Conservation (phyloP, 129 eudicot species). For the Sambucus nigra region DNA sequence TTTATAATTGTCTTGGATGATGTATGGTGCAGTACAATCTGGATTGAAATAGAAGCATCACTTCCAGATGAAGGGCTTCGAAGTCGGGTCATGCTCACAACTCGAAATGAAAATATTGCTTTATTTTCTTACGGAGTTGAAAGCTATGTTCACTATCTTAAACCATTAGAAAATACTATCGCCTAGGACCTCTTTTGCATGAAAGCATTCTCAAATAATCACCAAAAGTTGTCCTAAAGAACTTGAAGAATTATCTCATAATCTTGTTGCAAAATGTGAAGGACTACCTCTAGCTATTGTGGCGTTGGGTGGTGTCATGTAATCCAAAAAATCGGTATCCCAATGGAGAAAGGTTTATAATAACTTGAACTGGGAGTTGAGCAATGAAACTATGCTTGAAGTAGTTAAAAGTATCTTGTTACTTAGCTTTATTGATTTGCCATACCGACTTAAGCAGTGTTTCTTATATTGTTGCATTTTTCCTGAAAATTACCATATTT, state of each 20-base stretch:
- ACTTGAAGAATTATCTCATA: neutral
- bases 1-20: conserved; percentile 15
- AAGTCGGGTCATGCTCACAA: conserved; percentile 13
- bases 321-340: neutral
- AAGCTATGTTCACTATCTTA: neutral
- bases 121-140: neutral
- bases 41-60: neutral
- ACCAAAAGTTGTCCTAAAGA: neutral
- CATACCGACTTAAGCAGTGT: neutral
- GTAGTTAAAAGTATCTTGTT: neutral
- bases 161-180: neutral
- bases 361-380: neutral
- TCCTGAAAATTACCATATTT: conserved; percentile 1
- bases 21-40: conserved; percentile 5
- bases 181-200: neutral
- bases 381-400: neutral
- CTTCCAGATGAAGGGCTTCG: conserved; percentile 9
- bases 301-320: neutral
- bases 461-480: conserved; percentile 10
- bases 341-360: neutral
- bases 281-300: neutral
- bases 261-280: neutral
- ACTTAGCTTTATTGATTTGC: neutral
- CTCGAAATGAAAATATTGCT: neutral
- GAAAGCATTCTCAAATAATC: neutral